Evolutionary conservation across 192 early-diverging fungal genomes (phyloP).

Genomic region (Rhizophagus clarus): DNA sequence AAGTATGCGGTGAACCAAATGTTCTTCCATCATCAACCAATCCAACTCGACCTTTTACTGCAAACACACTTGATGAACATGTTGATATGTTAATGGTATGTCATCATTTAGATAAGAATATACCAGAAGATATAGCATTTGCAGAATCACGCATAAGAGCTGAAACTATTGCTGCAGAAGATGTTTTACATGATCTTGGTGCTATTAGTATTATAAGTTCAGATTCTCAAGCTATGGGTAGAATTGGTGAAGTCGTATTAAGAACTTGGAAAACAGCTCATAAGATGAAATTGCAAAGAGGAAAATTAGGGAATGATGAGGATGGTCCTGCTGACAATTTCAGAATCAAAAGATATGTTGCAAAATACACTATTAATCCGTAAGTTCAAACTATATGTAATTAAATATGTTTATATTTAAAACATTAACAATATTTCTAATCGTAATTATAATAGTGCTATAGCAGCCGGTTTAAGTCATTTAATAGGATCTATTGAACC

Average conservation of each 20-base stretch:
- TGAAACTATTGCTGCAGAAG: constrained; percentile 97
- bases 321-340: constrained; percentile 79
- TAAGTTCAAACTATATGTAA: constrained; percentile 45
- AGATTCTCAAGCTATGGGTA: constrained; percentile 96
- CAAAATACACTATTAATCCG: constrained; percentile 98
- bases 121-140: constrained; percentile 97
- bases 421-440: background rate
- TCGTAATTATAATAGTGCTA: constrained; percentile 56
- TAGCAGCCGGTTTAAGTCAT: constrained; percentile 85
- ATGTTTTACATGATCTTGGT: constrained; percentile 93
- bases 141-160: constrained; percentile 95
- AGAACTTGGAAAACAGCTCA: constrained; percentile 96
- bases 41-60: constrained; percentile 92
- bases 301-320: constrained; percentile 56
- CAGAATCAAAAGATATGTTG: constrained; percentile 86
- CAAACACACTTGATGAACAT: constrained; percentile 97
- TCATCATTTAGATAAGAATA: constrained; percentile 89
- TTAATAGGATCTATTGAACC: constrained; percentile 91
- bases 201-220: constrained; percentile 94
- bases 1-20: constrained; percentile 75
- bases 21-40: constrained; percentile 96
- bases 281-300: constrained; percentile 89
- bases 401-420: background rate
- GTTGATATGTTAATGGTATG: constrained; percentile 99
- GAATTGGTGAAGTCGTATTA: constrained; percentile 90